A percentile compares a stretch with the other conserved stretches of the same genome.
Conservation (phyloP, 1,284 basidiomycete species). For the Boletellus deceptivus region DNA sequence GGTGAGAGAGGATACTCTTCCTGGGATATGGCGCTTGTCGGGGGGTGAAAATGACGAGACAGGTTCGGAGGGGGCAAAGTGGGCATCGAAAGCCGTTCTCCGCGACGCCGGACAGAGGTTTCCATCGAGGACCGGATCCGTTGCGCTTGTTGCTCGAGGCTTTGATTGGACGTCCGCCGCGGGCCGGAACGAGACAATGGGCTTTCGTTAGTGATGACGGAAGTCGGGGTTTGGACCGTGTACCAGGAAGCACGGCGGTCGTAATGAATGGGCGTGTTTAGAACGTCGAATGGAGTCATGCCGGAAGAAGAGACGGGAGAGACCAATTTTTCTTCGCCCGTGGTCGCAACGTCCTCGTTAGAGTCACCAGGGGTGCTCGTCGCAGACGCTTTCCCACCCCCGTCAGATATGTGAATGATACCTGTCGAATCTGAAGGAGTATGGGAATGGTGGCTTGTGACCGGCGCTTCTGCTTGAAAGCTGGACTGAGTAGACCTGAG, state of each 20-base stretch:
- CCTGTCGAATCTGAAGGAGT: constrained; percentile 23
- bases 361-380: constrained; percentile 20
- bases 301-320: constrained; percentile 15
- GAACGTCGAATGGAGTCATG: constrained; percentile 20
- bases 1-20: constrained; percentile 29
- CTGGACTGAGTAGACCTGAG: constrained; percentile 25
- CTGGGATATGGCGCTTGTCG: constrained; percentile 3
- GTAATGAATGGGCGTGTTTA: constrained; percentile 17
- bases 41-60: constrained; percentile 16
- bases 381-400: constrained; percentile 14
- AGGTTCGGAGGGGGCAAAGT: constrained; percentile 18
- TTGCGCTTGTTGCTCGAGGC: constrained; percentile 30
- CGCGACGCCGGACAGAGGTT: constrained; percentile 21
- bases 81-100: constrained; percentile 32
- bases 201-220: neutral
- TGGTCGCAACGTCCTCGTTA: constrained; percentile 18
- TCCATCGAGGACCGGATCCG: constrained; percentile 35
- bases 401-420: constrained; percentile 11
- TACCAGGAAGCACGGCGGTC: constrained; percentile 22
- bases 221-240: constrained; percentile 15
- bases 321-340: constrained; percentile 24
- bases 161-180: constrained; percentile 12
- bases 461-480: constrained; percentile 4
- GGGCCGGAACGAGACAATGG: constrained; percentile 14
- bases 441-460: constrained; percentile 12